These are phyloP conservation scores for Lecanicillium sp. DNA, from an alignment of 2,329 filamentous ascomycete species.

Conservation along the genomic window DNA sequence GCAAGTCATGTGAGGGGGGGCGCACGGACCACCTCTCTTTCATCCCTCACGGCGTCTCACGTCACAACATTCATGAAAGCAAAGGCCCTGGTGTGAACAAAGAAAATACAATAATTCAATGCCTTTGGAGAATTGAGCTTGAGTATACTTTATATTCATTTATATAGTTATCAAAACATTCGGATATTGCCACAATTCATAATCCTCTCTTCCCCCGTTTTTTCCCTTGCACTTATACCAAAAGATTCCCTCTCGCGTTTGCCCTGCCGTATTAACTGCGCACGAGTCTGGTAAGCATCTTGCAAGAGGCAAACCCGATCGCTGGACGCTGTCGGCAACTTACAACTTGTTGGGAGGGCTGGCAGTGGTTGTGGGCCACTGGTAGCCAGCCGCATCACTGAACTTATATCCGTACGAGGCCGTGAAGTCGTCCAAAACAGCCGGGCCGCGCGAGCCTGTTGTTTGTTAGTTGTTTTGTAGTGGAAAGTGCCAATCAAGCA, in stretches of 20 bases:
- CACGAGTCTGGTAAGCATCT: background rate
- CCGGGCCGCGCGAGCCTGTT: conserved; percentile 93
- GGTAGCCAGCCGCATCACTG: conserved; percentile 90
- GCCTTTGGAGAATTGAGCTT: too few relatives aligned
- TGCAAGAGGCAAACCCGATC: background rate
- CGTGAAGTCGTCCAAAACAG: conserved; percentile 96
- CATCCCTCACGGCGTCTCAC: conserved; percentile 1
- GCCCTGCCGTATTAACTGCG: background rate
- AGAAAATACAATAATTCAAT: too few relatives aligned
- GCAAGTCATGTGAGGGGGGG: conserved; percentile 23
- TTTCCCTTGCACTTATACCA: too few relatives aligned
- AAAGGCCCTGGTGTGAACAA: too few relatives aligned
- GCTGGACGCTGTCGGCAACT: conserved; percentile 25
- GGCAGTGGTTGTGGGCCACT: conserved; percentile 78
- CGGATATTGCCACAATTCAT: too few relatives aligned
- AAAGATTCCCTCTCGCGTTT: too few relatives aligned
- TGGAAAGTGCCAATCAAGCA: conserved; percentile 1
- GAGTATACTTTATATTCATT: too few relatives aligned
- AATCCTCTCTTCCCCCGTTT: too few relatives aligned
- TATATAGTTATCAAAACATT: too few relatives aligned
- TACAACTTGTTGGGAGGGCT: conserved; percentile 69
- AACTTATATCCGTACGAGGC: conserved; percentile 98
- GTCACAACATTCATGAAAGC: too few relatives aligned
- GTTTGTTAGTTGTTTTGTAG: conserved; percentile 17
- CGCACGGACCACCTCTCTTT: conserved; percentile 16